Evolutionary conservation across 176 grass and related monocot genomes (phyloP).

Genomic region (Carex cristatella): DNA sequence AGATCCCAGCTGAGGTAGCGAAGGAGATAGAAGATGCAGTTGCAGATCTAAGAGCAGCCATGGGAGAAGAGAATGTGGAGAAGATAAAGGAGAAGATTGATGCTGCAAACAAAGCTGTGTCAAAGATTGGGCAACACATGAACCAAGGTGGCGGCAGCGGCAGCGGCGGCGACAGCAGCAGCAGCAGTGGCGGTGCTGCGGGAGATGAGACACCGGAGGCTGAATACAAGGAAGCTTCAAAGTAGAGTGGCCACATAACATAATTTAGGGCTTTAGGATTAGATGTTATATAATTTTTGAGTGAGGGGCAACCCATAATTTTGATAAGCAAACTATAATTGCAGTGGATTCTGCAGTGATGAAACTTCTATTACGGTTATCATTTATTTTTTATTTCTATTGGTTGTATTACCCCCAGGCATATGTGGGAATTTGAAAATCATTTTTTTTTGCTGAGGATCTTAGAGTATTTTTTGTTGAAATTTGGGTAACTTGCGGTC

Average conservation of each 20-base stretch:
- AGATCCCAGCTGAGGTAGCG: conserved; percentile 67
- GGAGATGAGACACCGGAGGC: conserved; percentile 79
- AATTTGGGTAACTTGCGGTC: not conserved
- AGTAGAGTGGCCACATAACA: not conserved
- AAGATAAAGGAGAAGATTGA: conserved; percentile 98
- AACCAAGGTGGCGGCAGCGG: conserved; percentile 35
- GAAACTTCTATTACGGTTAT: not conserved
- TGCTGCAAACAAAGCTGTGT: conserved; percentile 85
- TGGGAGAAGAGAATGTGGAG: conserved; percentile 58
- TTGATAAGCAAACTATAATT: not conserved
- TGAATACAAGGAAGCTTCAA: conserved; percentile 64
- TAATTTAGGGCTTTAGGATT: conserved; percentile 1
- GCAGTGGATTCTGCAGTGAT: conserved; percentile 5
- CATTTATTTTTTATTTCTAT: not conserved
- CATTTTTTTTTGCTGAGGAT: not conserved
- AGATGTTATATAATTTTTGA: conserved; percentile 21
- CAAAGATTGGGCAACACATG: conserved; percentile 94
- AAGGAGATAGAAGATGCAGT: conserved; percentile 62
- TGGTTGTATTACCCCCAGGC: not conserved
- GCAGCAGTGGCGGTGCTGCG: conserved; percentile 2
- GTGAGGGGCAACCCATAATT: not conserved
- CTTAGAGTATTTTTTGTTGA: not conserved
- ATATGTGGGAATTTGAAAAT: not conserved
- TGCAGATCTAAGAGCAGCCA: conserved; percentile 72
- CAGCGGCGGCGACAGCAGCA: not conserved